Base-by-base conservation (phyloP, 805 yeast species). In the Ogataea neopini region DNA sequence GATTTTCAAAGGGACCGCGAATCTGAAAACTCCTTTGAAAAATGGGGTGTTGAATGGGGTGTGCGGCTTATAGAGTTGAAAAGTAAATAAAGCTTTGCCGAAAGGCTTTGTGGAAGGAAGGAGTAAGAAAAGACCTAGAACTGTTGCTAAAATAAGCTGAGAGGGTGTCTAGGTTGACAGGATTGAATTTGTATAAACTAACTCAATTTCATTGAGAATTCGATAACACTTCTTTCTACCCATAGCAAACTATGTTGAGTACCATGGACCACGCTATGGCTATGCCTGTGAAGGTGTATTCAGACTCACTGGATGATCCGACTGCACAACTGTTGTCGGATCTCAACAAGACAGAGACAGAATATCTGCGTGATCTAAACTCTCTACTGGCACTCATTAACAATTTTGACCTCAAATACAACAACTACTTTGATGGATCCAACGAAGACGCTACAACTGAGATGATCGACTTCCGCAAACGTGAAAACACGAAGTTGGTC, bases 401-500 rank as follows among this genome's bases (percentile, higher is more conserved):
- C 45, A 41, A 52, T 36, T 63, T 64, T 43, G 65, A 65, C 41
- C 54, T 60, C 6, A 54, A 58, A 22, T 62, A 51, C 50, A 56
- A 64, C 47, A 58, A 55, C 44, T 65, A 63, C 45, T 62, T 53
- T 43, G 67, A 64, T 44, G 58, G 46, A n/a, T 56, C 61, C 3
- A 37, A 48, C 17, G 59, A 60, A 28, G 67, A 66, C 38, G 54
- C 57, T 10, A 48, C 59, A 5, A 53, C 52, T 14, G 60, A 58
- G 32, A 50, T 58, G 44, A 51, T 57, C 1, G 45, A 43, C 18
- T 15, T 26, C 10, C 54, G 68, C 39, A 53, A 46, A 14, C 20
- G 25, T 6, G 47, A 55, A 49, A 64, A 65, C 44, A 18, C 46
- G 7, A 46, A 45, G 5, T 47, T 64, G 20, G 35, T 53, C 15